Conservation (phyloP, 305 asterid genomes). For the Fraxinus albicans region DNA sequence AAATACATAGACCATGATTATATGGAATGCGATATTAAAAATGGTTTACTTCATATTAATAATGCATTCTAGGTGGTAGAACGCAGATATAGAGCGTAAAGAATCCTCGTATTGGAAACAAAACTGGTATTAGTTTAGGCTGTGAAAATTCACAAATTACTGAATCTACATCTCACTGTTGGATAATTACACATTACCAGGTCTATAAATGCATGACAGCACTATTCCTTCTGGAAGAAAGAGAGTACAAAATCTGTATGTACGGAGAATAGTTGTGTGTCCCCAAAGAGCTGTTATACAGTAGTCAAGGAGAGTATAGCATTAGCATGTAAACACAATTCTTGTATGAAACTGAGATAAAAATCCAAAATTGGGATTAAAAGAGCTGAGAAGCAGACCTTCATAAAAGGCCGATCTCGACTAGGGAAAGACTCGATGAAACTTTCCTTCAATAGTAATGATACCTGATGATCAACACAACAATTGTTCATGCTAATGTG, state of each 20-base stretch:
- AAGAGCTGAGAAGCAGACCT: constrained; percentile 42
- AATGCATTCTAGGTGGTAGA: not conserved
- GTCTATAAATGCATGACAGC: constrained; percentile 22
- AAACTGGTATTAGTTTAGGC: not conserved
- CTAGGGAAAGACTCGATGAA: constrained; percentile 91
- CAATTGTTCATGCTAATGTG: not conserved
- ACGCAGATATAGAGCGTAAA: not conserved
- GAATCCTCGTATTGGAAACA: not conserved
- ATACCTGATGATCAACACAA: constrained; percentile 54
- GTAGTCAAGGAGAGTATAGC: not conserved
- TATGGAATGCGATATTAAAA: not conserved
- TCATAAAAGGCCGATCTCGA: constrained; percentile 93
- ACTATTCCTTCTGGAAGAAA: constrained; percentile 93
- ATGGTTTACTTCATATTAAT: not conserved
- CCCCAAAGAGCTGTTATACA: constrained; percentile 74
- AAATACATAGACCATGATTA: not conserved
- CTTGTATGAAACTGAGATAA: not conserved
- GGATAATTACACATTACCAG: constrained; percentile 19
- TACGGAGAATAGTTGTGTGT: constrained; percentile 99
- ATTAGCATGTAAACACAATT: not conserved
- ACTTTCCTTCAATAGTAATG: constrained; percentile 92
- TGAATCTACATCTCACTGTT: not conserved
- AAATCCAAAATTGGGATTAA: not conserved
- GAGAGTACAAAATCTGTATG: constrained; percentile 95
- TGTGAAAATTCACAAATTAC: not conserved